Evolutionary conservation across 2,329 filamentous ascomycete species (phyloP), one percentile per base, ranked within the genome.

Genomic region (Hypocreales sp.): DNA sequence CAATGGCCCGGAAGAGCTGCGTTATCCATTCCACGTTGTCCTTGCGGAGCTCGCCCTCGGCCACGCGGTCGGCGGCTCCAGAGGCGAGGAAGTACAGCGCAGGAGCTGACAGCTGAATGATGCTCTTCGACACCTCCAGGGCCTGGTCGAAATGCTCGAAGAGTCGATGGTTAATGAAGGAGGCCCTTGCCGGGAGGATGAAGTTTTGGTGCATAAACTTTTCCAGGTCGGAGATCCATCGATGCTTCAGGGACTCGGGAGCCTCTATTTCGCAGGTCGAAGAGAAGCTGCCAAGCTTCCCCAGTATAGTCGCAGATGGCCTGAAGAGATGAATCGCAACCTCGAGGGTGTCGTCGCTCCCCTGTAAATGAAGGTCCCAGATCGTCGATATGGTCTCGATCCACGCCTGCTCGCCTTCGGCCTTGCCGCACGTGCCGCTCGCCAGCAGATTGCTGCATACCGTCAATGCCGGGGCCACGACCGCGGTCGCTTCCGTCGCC

Each of bases 301-400:
- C 51, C 2, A 68, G 37, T 16, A 68, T 44, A 18, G 32, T 27
- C 17, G 47, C 42, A 16, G 42, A 30, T 33, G 55, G 45, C 1
- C 45, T 39, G 23, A 64, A 64, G 5, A 70, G 44, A 26, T 60
- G 47, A 2, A 45, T 50, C 3, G 66, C 62, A 15, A 69, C 60
- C 21, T 67, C 59, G 7, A 55, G 33, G 3, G 48, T 50, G 37
- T 72, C 67, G 15, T 53, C 48, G 4, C 46, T 46, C 12, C 53
- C 58, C 32, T 64, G 63, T n/a, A 64, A 47, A 36, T 66, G 67
- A 5, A 72, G 49, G 13, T 61, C 53, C 68, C 67, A 73, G 5
- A 71, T 41, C 1, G 51, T 43, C 4, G 50, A 47, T 23, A 64
- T 45, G 3, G 53, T 60, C 4, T 49, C 41, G 13, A 70, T 43